Base-by-base conservation (phyloP, 108 stramenopile species). In the Stephanodiscus minutulus region DNA sequence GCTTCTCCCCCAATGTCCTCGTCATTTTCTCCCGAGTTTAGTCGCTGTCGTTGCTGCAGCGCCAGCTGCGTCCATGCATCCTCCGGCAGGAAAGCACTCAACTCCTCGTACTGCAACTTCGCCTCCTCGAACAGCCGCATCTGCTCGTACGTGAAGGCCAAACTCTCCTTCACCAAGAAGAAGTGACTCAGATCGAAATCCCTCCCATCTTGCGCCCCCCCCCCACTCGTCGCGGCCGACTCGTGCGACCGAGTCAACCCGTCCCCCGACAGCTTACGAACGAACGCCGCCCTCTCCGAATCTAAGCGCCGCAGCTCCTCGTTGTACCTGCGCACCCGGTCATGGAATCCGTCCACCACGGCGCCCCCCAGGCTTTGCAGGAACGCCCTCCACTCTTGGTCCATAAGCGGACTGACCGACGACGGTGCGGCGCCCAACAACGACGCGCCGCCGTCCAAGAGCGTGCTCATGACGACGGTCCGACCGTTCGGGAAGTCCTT, bases 131-230 rank as follows among this genome's bases (percentile, higher is more conserved):
- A 83, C 29, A 94, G 59, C 50, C 88, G 82, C 88, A 91, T 90
- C 59, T 94, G 92, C 67, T 91, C 88, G 66, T 91, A 94, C 5
- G 90, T 86, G 64, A 90, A 88, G 17, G 92, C 92, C 69, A 88
- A 60, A 57, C 84, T 86, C 50, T 94, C 92, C 64, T 94, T 94
- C 37, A 94, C 85, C 47, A 91, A 67, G 68, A 91, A 94, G 74
- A 88, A 94, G 55, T 88, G 79, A 49, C 81, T 72, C 31, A 89
- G 43, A 75, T 93, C 89, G 63, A 92, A 87, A 24, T 44, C 59
- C 43, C 58, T 43, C 20, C 33, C 80, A 3, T 76, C 73, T 7
- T 9, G 18, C 17, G 68, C 55, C 0, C 39, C 52, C 21, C 67
- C 56, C 0, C 44, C n/a, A 11, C 25, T 0, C 7, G 63, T 20